phyloP scores from a whole-genome alignment of 2,329 filamentous ascomycete species.

The Purpureocillium lavendulum region DNA sequence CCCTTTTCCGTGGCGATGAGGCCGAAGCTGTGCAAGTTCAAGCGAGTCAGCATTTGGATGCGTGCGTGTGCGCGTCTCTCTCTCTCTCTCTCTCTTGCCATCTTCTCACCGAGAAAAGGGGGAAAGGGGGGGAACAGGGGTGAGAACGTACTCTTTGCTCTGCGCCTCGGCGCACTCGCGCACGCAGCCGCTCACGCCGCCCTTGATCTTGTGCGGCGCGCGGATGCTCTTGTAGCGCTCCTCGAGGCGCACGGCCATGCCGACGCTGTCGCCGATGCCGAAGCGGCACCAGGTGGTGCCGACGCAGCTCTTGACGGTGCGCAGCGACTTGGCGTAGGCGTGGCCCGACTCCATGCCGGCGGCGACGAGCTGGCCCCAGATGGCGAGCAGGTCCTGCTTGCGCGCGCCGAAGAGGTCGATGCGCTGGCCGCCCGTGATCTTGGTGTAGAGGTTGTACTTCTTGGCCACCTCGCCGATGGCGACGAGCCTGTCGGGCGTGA shows the following conservation, averaged over 20 bases:
- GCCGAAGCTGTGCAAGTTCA: slow-evolving; percentile 63
- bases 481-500: slow-evolving; percentile 78
- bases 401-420: slow-evolving; percentile 90
- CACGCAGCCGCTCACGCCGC: slow-evolving; percentile 84
- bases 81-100: too few species aligned
- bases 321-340: slow-evolving; percentile 80
- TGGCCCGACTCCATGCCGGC: slow-evolving; percentile 88
- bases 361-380: slow-evolving; percentile 73
- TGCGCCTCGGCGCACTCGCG: slow-evolving; percentile 88
- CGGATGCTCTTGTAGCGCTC: slow-evolving; percentile 88
- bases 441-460: slow-evolving; percentile 78
- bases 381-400: slow-evolving; percentile 75
- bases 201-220: slow-evolving; percentile 86
- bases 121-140: too few species aligned
- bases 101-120: too few species aligned
- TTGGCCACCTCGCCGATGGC: slow-evolving; percentile 77
- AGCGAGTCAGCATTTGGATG: not conserved
- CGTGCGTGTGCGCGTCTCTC: too few species aligned
- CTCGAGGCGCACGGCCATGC: slow-evolving; percentile 80
- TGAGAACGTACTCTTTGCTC: slow-evolving; percentile 65
- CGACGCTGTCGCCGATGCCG: slow-evolving; percentile 82
- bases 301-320: slow-evolving; percentile 88
- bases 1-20: slow-evolving; percentile 89
- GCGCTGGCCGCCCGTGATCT: slow-evolving; percentile 85
- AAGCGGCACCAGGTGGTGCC: slow-evolving; percentile 88